Evolutionary conservation across 1,139 yeast species (phyloP).

Genomic region (Debaryomyces coudertii): DNA sequence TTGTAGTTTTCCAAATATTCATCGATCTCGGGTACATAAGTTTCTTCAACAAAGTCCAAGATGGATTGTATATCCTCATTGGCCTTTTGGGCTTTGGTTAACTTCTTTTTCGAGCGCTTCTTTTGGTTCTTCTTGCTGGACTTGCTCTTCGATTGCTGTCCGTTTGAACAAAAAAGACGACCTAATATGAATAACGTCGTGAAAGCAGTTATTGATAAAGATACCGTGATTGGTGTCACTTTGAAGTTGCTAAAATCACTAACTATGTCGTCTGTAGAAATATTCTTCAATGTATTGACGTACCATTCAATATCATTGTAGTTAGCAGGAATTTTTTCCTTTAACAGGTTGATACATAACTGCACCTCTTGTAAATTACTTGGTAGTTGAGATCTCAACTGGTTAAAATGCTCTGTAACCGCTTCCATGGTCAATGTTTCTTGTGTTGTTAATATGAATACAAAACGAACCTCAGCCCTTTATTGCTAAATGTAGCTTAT

Average conservation of each 20-base stretch:
- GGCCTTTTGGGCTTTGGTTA: conserved; percentile 47
- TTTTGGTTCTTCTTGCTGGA: conserved; percentile 14
- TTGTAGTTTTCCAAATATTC: conserved; percentile 39
- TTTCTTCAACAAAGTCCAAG: conserved; percentile 45
- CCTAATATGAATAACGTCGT: conserved; percentile 30
- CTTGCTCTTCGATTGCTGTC: conserved; percentile 16
- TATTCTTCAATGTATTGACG: conserved; percentile 9
- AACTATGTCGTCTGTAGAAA: conserved; percentile 28
- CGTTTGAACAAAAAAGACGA: conserved; percentile 14
- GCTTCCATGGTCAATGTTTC: conserved; percentile 13
- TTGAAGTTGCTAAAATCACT: conserved; percentile 34
- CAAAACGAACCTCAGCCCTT: background rate
- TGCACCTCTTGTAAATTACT: conserved; percentile 15
- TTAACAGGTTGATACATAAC: conserved; percentile 15
- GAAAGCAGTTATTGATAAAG: conserved; percentile 36
- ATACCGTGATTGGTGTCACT: conserved; percentile 39
- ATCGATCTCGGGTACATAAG: conserved; percentile 50
- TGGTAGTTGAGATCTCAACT: conserved; percentile 17
- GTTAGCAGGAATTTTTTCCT: conserved; percentile 11
- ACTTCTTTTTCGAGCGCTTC: conserved; percentile 40
- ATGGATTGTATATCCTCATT: conserved; percentile 45
- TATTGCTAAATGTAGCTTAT: conserved; percentile 5
- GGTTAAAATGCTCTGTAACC: conserved; percentile 15
- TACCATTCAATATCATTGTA: conserved; percentile 10
- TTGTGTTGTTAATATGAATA: background rate